Conservation (phyloP, 805 yeast species). For the Barnettozyma populi region DNA sequence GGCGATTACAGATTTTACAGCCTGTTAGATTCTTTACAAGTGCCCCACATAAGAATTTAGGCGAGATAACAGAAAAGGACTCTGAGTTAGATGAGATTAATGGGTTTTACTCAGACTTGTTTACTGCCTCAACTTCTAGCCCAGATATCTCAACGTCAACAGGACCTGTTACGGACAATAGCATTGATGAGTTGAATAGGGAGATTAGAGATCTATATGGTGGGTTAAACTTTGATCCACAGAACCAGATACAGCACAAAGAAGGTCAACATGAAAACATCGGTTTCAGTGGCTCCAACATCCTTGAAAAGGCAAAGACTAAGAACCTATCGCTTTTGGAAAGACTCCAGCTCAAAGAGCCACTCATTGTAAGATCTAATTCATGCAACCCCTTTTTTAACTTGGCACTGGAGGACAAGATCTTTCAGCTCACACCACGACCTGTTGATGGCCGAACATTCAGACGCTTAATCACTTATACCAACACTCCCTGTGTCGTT, state of each 20-base stretch:
- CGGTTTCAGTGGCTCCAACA: background rate
- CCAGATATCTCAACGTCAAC: background rate
- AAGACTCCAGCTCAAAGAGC: conserved; percentile 26
- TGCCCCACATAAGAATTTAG: conserved; percentile 1
- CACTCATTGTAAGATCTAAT: conserved; percentile 53
- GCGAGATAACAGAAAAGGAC: conserved; percentile 1
- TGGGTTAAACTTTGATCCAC: background rate
- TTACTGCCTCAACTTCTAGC: conserved; percentile 15
- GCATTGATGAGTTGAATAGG: conserved; percentile 28
- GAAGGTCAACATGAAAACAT: background rate
- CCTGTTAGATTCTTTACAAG: background rate
- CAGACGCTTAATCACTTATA: conserved; percentile 59
- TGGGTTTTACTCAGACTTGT: conserved; percentile 31
- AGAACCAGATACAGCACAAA: background rate
- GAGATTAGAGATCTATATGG: conserved; percentile 29
- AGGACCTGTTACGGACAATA: background rate
- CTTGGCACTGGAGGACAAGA: conserved; percentile 74
- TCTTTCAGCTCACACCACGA: conserved; percentile 62
- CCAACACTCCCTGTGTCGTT: conserved; percentile 82
- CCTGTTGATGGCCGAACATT: background rate
- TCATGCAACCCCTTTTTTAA: conserved; percentile 66
- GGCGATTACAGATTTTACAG: background rate
- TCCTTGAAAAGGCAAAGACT: background rate
- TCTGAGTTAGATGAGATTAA: conserved; percentile 29
- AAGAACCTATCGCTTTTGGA: conserved; percentile 6